Percentiles rank a stretch among this genome's conserved stretches.
These are phyloP conservation scores for Sarcomyxa edulis DNA, from an alignment of 768 basidiomycete genomes.

Conservation along the genomic window DNA sequence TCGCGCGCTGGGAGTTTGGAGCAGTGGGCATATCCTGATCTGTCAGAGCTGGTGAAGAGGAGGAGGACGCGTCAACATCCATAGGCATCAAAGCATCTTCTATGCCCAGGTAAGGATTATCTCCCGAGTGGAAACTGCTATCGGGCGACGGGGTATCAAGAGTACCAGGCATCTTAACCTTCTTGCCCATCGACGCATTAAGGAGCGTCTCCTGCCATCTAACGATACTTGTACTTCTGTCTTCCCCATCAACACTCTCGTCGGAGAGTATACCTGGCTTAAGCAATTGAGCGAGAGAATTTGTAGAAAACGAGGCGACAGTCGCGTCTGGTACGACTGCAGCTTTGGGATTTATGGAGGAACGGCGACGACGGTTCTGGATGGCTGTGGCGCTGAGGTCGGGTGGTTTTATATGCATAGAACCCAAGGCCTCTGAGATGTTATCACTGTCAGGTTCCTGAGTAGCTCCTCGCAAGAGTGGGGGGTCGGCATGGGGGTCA, in stretches of 20 bases:
- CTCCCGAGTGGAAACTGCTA: constrained; percentile 26
- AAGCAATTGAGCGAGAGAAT: constrained; percentile 39
- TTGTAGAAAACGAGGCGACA: constrained; percentile 46
- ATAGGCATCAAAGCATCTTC: not conserved
- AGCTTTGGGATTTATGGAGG: constrained; percentile 17
- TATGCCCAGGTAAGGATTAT: no score
- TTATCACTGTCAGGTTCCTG: constrained; percentile 2
- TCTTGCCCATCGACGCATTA: constrained; percentile 13
- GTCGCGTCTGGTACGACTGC: constrained; percentile 18
- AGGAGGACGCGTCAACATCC: constrained; percentile 2
- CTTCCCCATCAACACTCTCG: constrained; percentile 17
- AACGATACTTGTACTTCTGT: constrained; percentile 25
- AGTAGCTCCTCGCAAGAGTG: constrained; percentile 1
- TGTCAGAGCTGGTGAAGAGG: constrained; percentile 13
- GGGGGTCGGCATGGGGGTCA: constrained; percentile 43
- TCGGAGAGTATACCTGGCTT: constrained; percentile 34
- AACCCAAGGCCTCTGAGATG: constrained; percentile 38
- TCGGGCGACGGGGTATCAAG: constrained; percentile 45
- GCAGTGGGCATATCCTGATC: constrained; percentile 15
- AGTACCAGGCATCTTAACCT: constrained; percentile 50
- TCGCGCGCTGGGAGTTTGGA: constrained; percentile 11
- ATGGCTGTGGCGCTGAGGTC: constrained; percentile 5
- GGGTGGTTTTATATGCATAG: constrained; percentile 34
- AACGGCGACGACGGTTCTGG: constrained; percentile 16
- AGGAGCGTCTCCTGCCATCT: constrained; percentile 26